Evolutionary conservation across 768 basidiomycete genomes (phyloP), one percentile per base, ranked within the genome.

Genomic region (Mrakia hoshinonis): DNA sequence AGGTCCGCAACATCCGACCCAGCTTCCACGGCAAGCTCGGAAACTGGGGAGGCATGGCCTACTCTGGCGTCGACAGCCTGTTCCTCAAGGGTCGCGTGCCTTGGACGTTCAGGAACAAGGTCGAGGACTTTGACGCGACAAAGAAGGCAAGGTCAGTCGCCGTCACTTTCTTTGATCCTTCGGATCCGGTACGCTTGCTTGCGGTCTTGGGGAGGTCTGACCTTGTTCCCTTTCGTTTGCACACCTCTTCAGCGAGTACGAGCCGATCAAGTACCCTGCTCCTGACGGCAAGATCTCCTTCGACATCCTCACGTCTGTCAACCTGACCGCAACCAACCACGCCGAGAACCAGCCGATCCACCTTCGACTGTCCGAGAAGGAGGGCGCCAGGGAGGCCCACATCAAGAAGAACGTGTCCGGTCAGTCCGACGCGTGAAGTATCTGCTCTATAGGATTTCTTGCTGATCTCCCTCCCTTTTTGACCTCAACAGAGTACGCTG

Each of bases 301-400:
- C 36, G 95, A 98, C 78, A 82, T 99, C 76, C 83, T 98, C 79
- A 98, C 92, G 0, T 89, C 89, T 43, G 84, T 99, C 47, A 84
- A 90, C 3, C 84, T 96, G 54, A 96, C 95, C 9, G 91, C 90
- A 0, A 97, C 95, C 20, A 95, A 95, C 77, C 95, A 98, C 77
- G 87, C 89, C n/a, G 95, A 99, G 78, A 92, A 97, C 78, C 92
- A 97, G 78, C 92, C 89, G 3, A 82, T 91, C 18, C 96, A 99
- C 80, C 82, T 98, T 61, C 84, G 89, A 39, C 85, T 96, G 78
- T 87, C 79, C 20, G 73, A 79, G 38, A 77, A 80, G 10, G 84
- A 85, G 62, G 85, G 84, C 51, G 75, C 81, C 15, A 81, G 85
- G 63, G 80, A 81, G 60, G 82, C 85, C 29, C 95, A 98, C 77